These are phyloP conservation scores for Ogataea nakhonphanomensis DNA, from an alignment of 805 yeast species.

Conservation along the genomic window DNA sequence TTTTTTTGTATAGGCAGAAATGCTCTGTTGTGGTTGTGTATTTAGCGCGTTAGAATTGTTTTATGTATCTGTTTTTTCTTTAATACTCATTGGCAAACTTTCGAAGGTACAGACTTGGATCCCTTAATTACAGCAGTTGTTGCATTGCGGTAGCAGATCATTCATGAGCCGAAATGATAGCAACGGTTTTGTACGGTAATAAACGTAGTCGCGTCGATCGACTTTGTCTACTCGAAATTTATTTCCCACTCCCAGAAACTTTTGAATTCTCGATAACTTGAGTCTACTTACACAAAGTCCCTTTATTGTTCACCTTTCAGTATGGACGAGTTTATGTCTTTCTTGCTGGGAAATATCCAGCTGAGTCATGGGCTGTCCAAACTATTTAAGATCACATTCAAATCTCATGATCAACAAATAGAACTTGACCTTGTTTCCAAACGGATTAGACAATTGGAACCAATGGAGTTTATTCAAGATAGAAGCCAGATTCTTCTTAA, in stretches of 20 bases:
- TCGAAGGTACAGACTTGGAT: no score
- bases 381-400: slow-evolving; percentile 4
- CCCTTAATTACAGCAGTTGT: not conserved
- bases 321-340: slow-evolving; percentile 8
- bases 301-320: no score
- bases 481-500: slow-evolving; percentile 8
- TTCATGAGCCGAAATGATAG: not conserved
- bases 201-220: slow-evolving; percentile 2
- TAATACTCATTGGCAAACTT: not conserved
- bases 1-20: slow-evolving; percentile 2
- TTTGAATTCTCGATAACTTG: not conserved
- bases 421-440: slow-evolving; percentile 7
- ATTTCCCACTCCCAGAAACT: slow-evolving; percentile 1
- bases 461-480: slow-evolving; percentile 15
- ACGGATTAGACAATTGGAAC: slow-evolving; percentile 2
- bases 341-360: slow-evolving; percentile 2
- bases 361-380: slow-evolving; percentile 1
- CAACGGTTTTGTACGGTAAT: no score
- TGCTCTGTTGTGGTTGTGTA: slow-evolving; percentile 4
- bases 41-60: slow-evolving; percentile 7
- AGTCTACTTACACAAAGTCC: not conserved
- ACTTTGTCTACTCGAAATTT: not conserved
- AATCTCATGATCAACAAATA: not conserved
- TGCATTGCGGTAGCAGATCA: not conserved
- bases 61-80: slow-evolving; percentile 6